Evolutionary conservation across 306 rosid genomes (phyloP).

Genomic region (Dryas alaskensis): DNA sequence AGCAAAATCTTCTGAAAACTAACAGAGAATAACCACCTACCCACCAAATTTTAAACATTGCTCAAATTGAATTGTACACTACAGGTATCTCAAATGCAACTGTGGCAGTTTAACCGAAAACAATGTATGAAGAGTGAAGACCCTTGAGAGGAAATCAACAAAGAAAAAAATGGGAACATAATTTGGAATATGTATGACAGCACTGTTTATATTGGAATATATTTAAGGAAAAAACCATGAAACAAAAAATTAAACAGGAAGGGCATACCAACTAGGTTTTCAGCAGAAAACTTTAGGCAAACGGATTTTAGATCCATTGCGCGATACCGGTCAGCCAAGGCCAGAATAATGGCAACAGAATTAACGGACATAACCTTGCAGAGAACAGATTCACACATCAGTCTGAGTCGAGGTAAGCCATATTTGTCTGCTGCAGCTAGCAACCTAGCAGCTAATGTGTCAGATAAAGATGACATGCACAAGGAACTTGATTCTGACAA

Average conservation of each 20-base stretch:
- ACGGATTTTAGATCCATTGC: constrained; percentile 83
- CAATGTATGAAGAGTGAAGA: too few species aligned
- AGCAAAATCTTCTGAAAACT: not conserved
- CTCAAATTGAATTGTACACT: not conserved
- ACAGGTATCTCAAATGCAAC: not conserved
- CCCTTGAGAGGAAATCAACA: not conserved
- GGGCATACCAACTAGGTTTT: constrained; percentile 82
- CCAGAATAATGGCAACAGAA: constrained; percentile 83
- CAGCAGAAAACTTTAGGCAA: constrained; percentile 88
- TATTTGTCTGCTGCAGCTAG: constrained; percentile 88
- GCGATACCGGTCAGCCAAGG: constrained; percentile 80
- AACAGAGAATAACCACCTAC: not conserved
- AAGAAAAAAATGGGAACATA: not conserved
- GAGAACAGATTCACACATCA: constrained; percentile 93
- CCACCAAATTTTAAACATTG: not conserved
- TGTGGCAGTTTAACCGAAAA: not conserved
- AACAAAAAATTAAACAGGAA: not conserved
- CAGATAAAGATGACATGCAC: constrained; percentile 56
- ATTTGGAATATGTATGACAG: not conserved
- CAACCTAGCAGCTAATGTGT: constrained; percentile 72
- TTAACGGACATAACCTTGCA: constrained; percentile 88
- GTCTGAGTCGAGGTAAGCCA: constrained; percentile 74
- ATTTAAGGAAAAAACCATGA: too few species aligned
- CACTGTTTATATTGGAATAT: too few species aligned
- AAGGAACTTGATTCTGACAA: constrained; percentile 61